phyloP scores from a whole-genome alignment of 805 yeast species.

The Metschnikowia cerradonensis region DNA sequence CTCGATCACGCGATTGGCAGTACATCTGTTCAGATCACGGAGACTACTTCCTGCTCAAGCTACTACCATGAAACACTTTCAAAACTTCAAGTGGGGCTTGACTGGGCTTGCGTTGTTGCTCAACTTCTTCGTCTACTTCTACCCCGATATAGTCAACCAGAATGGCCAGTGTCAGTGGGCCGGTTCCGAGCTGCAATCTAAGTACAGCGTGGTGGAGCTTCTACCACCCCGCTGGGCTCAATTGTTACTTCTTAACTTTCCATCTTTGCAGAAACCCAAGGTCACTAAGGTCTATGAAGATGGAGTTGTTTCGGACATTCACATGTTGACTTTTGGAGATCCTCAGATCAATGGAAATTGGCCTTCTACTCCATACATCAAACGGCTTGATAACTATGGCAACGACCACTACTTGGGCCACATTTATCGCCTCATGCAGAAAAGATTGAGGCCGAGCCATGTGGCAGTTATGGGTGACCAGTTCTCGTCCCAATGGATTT shows the following conservation, averaged over 20 bases:
- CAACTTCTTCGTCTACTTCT: slow-evolving; percentile 68
- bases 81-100: slow-evolving; percentile 20
- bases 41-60: neutral
- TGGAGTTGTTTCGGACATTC: slow-evolving; percentile 44
- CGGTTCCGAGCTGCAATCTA: slow-evolving; percentile 14
- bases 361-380: slow-evolving; percentile 64
- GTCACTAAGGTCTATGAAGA: slow-evolving; percentile 6
- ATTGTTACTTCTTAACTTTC: slow-evolving; percentile 21
- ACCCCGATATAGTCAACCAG: slow-evolving; percentile 56
- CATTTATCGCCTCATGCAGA: slow-evolving; percentile 62
- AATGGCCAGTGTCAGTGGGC: slow-evolving; percentile 61
- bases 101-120: slow-evolving; percentile 41
- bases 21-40: neutral
- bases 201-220: slow-evolving; percentile 9
- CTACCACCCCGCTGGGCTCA: slow-evolving; percentile 14
- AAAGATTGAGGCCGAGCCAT: slow-evolving; percentile 65
- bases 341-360: slow-evolving; percentile 94
- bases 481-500: slow-evolving; percentile 92
- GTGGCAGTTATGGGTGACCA: slow-evolving; percentile 91
- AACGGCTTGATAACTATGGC: slow-evolving; percentile 79
- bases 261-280: slow-evolving; percentile 16
- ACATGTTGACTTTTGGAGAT: slow-evolving; percentile 84
- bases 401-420: slow-evolving; percentile 90
- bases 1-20: neutral
- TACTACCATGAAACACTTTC: neutral